Base-by-base conservation (phyloP, 2,329 filamentous ascomycete genomes). In the Pyrenophora graminea region DNA sequence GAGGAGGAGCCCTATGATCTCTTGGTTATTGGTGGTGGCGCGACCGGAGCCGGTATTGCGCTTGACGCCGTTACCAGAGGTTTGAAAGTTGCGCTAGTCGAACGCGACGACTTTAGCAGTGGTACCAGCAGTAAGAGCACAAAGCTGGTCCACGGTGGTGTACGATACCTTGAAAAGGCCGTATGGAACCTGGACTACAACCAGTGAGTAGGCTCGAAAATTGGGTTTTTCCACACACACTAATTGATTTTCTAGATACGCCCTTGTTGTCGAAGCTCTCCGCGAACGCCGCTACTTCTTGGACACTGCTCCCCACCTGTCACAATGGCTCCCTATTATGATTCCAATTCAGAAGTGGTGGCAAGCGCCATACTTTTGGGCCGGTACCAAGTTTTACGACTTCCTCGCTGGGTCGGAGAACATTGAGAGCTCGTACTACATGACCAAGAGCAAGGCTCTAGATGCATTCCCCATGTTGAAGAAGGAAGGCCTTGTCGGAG, bases 381-480 rank as follows among this genome's bases (percentile, higher is more conserved):
- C 81, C 33, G 87, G 87, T 43, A 89, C 86, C 54, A 95, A 95
- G 73, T 84, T 85, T 61, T 96, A 95, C 74, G 91, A 95, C 74
- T 84, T 91, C 63, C 80, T 95, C 59, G 91, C 91, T 63, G 90
- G 90, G 12, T 87, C 87, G 34, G 90, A 95, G 73, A 91, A 91
- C 48, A 92, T 95, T 66, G 90, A 95, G 74, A 91, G 85, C 64
- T 93, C 89, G 5, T 95, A 95, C 76, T 95, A 95, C 71, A 77
- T 95, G 67, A 92, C 90, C 19, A 87, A 87, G 73, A 92, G 88
- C 72, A 93, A 93, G 75, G 90, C 90, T 7, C 79, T 95, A 56
- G 90, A 93, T 70, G 88, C 88, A 2, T 95, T 95, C 69, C 91
- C 91, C 6, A 94, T 95, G 90, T 75, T 95, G 59, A 92, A 90